A percentile compares a stretch with the other conserved stretches of the same genome.
These are phyloP conservation scores for Nicotiana benthamiana DNA, from an alignment of 257 asterid species.

Conservation along the genomic window DNA sequence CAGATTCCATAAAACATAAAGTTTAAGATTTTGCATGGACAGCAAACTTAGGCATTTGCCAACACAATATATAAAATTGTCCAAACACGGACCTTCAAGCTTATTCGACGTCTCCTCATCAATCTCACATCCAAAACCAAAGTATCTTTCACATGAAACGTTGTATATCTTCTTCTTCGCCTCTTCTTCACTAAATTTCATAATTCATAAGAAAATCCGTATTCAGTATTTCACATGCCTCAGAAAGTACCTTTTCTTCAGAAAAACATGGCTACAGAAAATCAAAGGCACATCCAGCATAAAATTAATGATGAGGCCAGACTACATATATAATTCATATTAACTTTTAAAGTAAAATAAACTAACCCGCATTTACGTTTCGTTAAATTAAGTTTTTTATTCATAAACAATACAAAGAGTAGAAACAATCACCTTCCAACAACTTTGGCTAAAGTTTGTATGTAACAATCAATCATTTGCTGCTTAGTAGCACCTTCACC, in stretches of 20 bases:
- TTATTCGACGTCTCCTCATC: constrained; percentile 93
- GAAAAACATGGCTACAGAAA: not conserved
- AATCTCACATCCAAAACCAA: constrained; percentile 90
- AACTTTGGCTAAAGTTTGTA: constrained; percentile 71
- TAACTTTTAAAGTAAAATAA: not conserved
- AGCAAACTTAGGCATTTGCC: not conserved
- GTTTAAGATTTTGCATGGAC: not conserved
- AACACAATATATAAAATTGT: not conserved
- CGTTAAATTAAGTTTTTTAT: not conserved
- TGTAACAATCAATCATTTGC: constrained; percentile 84
- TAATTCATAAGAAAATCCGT: not conserved
- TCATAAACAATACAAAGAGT: not conserved
- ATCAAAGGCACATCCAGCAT: not conserved
- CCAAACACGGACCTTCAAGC: constrained; percentile 63
- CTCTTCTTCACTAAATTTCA: constrained; percentile 56
- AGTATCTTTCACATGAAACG: constrained; percentile 82
- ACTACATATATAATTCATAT: not conserved
- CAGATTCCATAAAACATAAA: not conserved
- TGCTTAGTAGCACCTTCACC: constrained; percentile 85
- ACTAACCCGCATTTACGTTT: no score
- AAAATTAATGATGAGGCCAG: not conserved
- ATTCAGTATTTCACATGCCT: not conserved
- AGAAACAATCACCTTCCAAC: constrained; percentile 50
- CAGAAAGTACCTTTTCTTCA: not conserved
- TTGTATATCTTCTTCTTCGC: constrained; percentile 86